Percentiles rank a stretch among this genome's conserved stretches.
Conservation (phyloP, 2,329 filamentous ascomycete species). For the Sporothrix brasiliensis region DNA sequence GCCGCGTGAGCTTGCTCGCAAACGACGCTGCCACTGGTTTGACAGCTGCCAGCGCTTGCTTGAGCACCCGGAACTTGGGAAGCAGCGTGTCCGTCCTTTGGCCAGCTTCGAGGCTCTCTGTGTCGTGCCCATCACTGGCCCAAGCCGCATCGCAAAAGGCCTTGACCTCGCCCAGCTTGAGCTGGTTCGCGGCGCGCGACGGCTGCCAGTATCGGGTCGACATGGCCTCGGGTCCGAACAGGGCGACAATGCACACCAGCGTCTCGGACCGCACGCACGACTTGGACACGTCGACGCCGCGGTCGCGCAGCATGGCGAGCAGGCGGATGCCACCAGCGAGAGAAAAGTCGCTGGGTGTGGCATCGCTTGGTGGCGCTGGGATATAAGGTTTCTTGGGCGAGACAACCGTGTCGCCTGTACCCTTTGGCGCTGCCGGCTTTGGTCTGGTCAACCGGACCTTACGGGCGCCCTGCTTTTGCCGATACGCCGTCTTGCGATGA, state of each 20-base stretch:
- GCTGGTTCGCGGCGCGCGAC: conserved; percentile 36
- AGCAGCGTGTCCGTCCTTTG: conserved; percentile 37
- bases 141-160: conserved; percentile 46
- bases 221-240: conserved; percentile 42
- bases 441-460: background rate
- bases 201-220: conserved; percentile 36
- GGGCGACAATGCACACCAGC: conserved; percentile 41
- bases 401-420: background rate
- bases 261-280: conserved; percentile 39
- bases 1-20: conserved; percentile 30
- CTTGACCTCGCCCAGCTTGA: conserved; percentile 44
- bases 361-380: background rate
- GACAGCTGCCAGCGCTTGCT: conserved; percentile 38
- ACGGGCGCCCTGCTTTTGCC: conserved; percentile 11
- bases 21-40: conserved; percentile 29
- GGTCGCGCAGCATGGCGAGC: conserved; percentile 42
- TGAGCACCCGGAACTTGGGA: conserved; percentile 40
- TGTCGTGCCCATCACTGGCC: conserved; percentile 35
- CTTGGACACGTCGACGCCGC: conserved; percentile 40
- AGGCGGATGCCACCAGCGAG: conserved; percentile 43
- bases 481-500: conserved; percentile 42
- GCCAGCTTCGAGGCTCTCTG: background rate
- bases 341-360: conserved; percentile 36
- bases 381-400: background rate
- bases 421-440: background rate